Base-by-base conservation (phyloP, 495 filamentous ascomycete species). In the Xanthoparmelia taractica region DNA sequence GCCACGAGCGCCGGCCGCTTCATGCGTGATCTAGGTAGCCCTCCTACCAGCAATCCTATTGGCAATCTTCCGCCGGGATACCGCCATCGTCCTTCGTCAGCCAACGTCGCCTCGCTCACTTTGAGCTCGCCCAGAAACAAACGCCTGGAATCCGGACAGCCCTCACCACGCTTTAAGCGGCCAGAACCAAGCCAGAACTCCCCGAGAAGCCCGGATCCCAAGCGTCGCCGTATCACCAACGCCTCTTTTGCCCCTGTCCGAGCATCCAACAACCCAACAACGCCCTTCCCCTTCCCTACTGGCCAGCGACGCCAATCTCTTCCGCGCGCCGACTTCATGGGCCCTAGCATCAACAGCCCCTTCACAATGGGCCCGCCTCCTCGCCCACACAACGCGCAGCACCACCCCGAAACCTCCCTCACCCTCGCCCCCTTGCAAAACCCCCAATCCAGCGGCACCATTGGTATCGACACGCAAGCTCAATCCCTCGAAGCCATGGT, bases 401-500 rank as follows among this genome's bases (percentile, higher is more conserved):
- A 68, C 20, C 72, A 70, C n/a, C 63, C 66, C 13, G 77, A 81
- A 56, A 73, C 74, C 34, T 78, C 75, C 43, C 71, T 82, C 23
- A 81, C 76, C 54, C 76, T 90, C 1, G 84, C 87, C 6, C 87
- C 87, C 2, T 66, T 88, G 23, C 82, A 86, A 65, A 81, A 80
- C 13, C 54, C 70, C 40, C 56, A 58, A 13, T 25, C 72, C 18
- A n/a, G 66, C 27, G 56, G 64, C 33, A n/a, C 68, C 23, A 63
- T 56, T 27, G 61, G 66, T 23, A 67, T 67, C 43, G 71, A 75
- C 31, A 77, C 75, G 57, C 70, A 74, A 59, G 61, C 65, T 37
- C 66, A 68, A 57, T 67, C 66, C 63, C 73, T 89, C 25, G 86
- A 89, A 70, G 80, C 86, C 4, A 87, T 88, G 71, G 81, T 90